Base-by-base conservation (phyloP, 495 filamentous ascomycete genomes). In the Podospora didyma region DNA sequence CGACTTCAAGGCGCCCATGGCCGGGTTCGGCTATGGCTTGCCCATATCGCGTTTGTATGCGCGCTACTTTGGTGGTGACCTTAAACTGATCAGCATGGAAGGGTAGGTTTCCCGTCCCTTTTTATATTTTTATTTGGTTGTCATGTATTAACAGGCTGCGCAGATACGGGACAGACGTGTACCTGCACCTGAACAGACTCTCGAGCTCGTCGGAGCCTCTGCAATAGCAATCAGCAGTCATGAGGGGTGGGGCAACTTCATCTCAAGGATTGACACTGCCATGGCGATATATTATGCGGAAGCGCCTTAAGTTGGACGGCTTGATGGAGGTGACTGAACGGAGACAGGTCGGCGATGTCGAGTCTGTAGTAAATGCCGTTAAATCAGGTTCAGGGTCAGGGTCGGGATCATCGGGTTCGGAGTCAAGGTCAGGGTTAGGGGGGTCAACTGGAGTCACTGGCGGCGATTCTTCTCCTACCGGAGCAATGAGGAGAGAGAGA, bases 1-100 rank as follows among this genome's bases (percentile, higher is more conserved):
- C 72, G 94, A 98, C 72, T 98, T 98, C 79, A 98, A 98, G 73
- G 94, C 94, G 16, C 94, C 94, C 2, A 98, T 98, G 94, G 94
- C 94, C 48, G 94, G 94, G 2, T 98, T 98, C 66, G 94, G 94
- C 19, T 98, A 98, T 64, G 94, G 94, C 16, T 68, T 98, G 58
- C 94, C 94, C 0, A 96, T 98, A 60, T 92, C 87, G 67, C 79
- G 94, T 62, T 78, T 98, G 39, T 98, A 98, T 69, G 95, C 94
- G 52, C 79, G 94, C 57, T 98, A 98, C 74, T 98, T 98, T 69
- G 94, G 94, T 34, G 94, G 94, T 42, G 94, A 98, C 71, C 70
- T 98, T 60, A 97, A 97, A 69, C 68, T 98, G 74, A 98, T 97
- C 65, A 97, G 93, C 69, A 97, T 98, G 94, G 94, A 98, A 77